phyloP scores from a whole-genome alignment of 2,329 filamentous ascomycete genomes.

The Hymenoscyphus repandus region DNA sequence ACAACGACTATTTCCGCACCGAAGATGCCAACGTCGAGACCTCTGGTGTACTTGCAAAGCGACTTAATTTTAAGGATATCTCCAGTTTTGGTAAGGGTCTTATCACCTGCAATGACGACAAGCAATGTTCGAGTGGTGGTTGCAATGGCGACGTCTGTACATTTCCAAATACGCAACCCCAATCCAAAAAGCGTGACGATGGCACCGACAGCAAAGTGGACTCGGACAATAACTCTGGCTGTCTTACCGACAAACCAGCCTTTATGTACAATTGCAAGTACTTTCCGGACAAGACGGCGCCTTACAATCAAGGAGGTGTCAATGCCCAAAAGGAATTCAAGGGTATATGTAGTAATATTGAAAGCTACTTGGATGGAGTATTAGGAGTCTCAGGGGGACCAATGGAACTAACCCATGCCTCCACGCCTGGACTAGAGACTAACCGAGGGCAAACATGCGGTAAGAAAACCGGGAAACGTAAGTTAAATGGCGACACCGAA shows the following conservation, averaged over 20 bases:
- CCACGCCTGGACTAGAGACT: too few relatives aligned
- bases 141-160: background rate
- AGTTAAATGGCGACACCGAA: background rate
- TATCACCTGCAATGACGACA: background rate
- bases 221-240: background rate
- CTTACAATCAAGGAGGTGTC: too few relatives aligned
- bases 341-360: background rate
- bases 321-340: background rate
- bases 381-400: background rate
- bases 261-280: background rate
- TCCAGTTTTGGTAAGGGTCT: background rate
- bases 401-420: background rate
- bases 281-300: background rate
- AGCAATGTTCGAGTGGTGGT: background rate
- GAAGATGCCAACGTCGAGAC: background rate
- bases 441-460: background rate
- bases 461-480: background rate
- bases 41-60: background rate
- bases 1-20: background rate
- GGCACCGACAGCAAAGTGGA: background rate
- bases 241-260: background rate
- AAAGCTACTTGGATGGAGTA: background rate
- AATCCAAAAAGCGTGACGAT: background rate
- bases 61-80: background rate
- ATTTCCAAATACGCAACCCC: background rate